Evolutionary conservation across 2,329 filamentous ascomycete genomes (phyloP), one percentile per base, ranked within the genome.

Genomic region (Venturia nashicola): DNA sequence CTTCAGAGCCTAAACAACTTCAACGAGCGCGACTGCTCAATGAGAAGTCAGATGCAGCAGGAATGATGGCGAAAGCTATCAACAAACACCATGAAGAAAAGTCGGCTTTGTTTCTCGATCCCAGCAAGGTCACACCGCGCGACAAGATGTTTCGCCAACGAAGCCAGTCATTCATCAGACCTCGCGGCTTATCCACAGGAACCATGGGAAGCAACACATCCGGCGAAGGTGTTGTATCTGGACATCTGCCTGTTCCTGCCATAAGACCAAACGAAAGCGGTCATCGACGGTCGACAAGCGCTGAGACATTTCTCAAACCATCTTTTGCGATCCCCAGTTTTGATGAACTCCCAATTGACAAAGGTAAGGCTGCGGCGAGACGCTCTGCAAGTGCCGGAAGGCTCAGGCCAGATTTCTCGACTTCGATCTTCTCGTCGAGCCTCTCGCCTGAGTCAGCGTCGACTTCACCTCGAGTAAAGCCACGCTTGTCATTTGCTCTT

Each of bases 41-140:
- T 5, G 63, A 54, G 7, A 61, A 57, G 11, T 27, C 48, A 42
- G 48, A 65, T n/a, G 63, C 63, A 16, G 51, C 51, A 14, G 63
- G 59, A 11, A 27, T 61, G 20, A 16, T 65, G 14, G 69, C 70
- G 18, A 69, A 71, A 60, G 72, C 72, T 4, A 65, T 74, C 54
- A 68, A 71, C 43, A 67, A 68, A 60, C 70, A 73, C 63, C 68
- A 72, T 60, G 66, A 68, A 20, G 72, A 74, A 59, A 74, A 74
- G 60, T 66, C 66, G 5, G 71, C 71, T 8, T 59, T 74, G 39
- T 72, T 73, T 44, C 70, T 70, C 5, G 69, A 69, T 4, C 65
- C 67, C 20, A 72, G 69, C 65, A 73, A 72, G 32, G 59, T 64
- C 32, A 40, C 27, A 16, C 61, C 63, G 27, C 27, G 23, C 6